Conservation (phyloP, 129 eudicot genomes). For the Kitagawia praeruptora region DNA sequence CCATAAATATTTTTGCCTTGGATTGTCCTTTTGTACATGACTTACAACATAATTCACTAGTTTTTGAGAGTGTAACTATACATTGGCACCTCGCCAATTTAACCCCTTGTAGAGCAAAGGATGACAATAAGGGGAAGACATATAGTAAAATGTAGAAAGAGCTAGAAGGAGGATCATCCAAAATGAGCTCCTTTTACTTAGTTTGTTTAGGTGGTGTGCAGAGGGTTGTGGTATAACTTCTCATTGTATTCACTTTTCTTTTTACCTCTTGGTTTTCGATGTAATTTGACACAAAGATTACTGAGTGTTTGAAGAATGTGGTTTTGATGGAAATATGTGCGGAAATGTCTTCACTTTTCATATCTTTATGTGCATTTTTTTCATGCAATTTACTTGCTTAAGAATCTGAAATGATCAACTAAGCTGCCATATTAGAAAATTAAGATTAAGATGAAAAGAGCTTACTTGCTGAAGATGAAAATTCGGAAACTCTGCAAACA, state of each 20-base stretch:
- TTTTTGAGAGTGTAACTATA: conserved; percentile 29
- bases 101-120: conserved; percentile 33
- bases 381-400: background rate
- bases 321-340: conserved; percentile 39
- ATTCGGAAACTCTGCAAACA: background rate
- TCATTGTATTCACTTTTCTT: background rate
- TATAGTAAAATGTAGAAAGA: conserved; percentile 28
- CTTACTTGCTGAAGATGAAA: conserved; percentile 27
- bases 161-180: conserved; percentile 45
- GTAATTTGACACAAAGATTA: conserved; percentile 36
- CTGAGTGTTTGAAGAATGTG: conserved; percentile 19
- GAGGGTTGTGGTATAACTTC: conserved; percentile 16
- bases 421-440: background rate
- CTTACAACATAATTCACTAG: conserved; percentile 18
- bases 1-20: conserved; percentile 21
- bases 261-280: conserved; percentile 1
- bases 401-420: background rate
- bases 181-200: conserved; percentile 44
- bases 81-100: conserved; percentile 44
- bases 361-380: background rate
- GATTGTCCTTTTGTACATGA: conserved; percentile 38
- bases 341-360: conserved; percentile 1
- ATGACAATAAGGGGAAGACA: conserved; percentile 25
- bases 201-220: conserved; percentile 25
- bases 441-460: background rate